Base-by-base conservation (phyloP, 192 early-diverging fungal genomes). In the Backusella tarrabulga region DNA sequence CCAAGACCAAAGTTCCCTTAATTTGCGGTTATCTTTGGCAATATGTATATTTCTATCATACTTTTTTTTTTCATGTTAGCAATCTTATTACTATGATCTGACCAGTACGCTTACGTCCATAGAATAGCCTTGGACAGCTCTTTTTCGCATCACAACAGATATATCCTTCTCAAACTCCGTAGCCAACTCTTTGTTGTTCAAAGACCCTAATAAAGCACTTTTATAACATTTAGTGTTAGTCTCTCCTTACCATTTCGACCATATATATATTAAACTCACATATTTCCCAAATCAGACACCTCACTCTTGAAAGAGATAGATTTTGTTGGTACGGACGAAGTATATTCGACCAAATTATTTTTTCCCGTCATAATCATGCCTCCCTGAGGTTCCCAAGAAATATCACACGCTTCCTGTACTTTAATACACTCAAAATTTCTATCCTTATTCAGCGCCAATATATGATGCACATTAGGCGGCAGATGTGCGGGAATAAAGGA, bases 111-210 rank as follows among this genome's bases (percentile, higher is more conserved):
- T 78, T 69, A 92, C 94, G 74, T 93, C 87, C 84, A 95, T 88
- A 7, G 88, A 91, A 83, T 99, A 99, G 3, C 95, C 95, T 11
- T 81, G 80, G 60, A 83, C 69, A 0, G 92, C 96, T 67, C 94
- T 88, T 73, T 88, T 86, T 34, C 92, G 85, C 93, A 99, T 99
- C 4, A 87, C 81, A 7, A 92, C 89, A 1, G 95, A 91, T 60
- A 98, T 91, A 82, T 99, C 97, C n/a, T 78, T 74, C 29, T 56
- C 73, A n/a, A 77, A 71, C 8, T 74, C 71, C 26, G 36, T 14
- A 4, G 46, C 32, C 26, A 77, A 34, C 7, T 26, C 34, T 35
- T 74, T 34, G 34, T 56, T 34, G 26, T n/a, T 74, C 14, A 34
- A 9, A 1, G 17, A 0, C 23, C 21, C 21, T 38, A 52, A 32